phyloP scores from a whole-genome alignment of 495 filamentous ascomycete genomes.

The Durotheca rogersii region DNA sequence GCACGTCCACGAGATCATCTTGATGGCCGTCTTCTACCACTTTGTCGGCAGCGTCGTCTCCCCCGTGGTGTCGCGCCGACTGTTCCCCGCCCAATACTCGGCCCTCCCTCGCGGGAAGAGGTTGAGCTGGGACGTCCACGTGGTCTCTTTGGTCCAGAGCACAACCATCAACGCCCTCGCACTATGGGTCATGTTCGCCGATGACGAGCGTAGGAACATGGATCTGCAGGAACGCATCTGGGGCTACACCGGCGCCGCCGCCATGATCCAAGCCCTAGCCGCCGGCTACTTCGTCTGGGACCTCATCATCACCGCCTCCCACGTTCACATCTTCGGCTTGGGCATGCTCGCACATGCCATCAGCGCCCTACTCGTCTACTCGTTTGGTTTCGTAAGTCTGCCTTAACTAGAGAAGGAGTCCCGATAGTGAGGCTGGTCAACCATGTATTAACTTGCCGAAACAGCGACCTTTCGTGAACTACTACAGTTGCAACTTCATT shows the following conservation, averaged over 20 bases:
- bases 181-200: slow-evolving; percentile 78
- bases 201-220: slow-evolving; percentile 75
- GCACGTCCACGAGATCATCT: slow-evolving; percentile 85
- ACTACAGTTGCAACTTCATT: slow-evolving; percentile 86
- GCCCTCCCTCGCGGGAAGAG: slow-evolving; percentile 64
- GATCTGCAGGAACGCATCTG: slow-evolving; percentile 75
- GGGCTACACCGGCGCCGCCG: slow-evolving; percentile 82
- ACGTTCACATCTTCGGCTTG: slow-evolving; percentile 79
- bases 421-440: background rate
- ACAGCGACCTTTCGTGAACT: slow-evolving; percentile 91
- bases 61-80: slow-evolving; percentile 64
- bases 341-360: slow-evolving; percentile 90
- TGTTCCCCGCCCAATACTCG: slow-evolving; percentile 74
- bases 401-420: background rate
- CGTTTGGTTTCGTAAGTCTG: slow-evolving; percentile 83
- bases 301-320: slow-evolving; percentile 66
- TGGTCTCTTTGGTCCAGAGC: slow-evolving; percentile 89
- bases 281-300: slow-evolving; percentile 98
- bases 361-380: slow-evolving; percentile 81
- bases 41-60: slow-evolving; percentile 72
- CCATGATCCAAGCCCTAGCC: slow-evolving; percentile 80
- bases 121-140: slow-evolving; percentile 95
- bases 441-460: background rate
- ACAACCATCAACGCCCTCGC: slow-evolving; percentile 73
- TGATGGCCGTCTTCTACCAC: slow-evolving; percentile 74